Evolutionary conservation across 1,284 basidiomycete genomes (phyloP).

Genomic region (Amylostereum chailletii): DNA sequence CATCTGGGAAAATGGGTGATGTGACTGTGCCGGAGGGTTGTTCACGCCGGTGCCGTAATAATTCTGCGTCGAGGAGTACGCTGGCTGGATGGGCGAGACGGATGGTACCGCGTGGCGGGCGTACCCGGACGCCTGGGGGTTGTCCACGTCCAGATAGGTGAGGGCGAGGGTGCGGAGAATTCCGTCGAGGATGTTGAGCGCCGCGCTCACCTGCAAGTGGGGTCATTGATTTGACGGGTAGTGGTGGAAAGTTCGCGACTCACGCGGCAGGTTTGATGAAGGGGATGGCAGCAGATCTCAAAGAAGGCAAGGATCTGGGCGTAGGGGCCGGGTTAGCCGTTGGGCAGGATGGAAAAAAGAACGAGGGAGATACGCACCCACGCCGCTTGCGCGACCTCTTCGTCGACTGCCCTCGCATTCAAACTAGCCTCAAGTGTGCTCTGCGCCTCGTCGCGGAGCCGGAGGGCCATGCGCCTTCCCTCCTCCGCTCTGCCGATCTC

Average conservation of each 20-base stretch:
- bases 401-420: conserved; percentile 61
- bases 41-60: no score
- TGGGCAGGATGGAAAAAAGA: not conserved
- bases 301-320: conserved; percentile 58
- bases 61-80: no score
- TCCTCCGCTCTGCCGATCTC: conserved; percentile 39
- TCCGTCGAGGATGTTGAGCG: conserved; percentile 53
- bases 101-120: conserved; percentile 29
- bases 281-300: conserved; percentile 60
- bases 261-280: conserved; percentile 26
- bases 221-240: no score
- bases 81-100: conserved; percentile 10
- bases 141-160: conserved; percentile 34
- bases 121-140: conserved; percentile 38
- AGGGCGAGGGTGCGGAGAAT: conserved; percentile 56
- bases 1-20: no score
- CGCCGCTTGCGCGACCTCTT: conserved; percentile 61
- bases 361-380: conserved; percentile 41
- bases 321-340: not conserved
- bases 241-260: no score
- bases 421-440: conserved; percentile 63
- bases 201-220: conserved; percentile 41
- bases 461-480: conserved; percentile 46
- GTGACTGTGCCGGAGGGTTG: no score
- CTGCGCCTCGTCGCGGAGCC: conserved; percentile 58